A percentile compares a stretch with the other conserved stretches of the same genome.
These are phyloP conservation scores for Globisporangium acanthophoron DNA, from an alignment of 352 stramenopile genomes.

Conservation along the genomic window DNA sequence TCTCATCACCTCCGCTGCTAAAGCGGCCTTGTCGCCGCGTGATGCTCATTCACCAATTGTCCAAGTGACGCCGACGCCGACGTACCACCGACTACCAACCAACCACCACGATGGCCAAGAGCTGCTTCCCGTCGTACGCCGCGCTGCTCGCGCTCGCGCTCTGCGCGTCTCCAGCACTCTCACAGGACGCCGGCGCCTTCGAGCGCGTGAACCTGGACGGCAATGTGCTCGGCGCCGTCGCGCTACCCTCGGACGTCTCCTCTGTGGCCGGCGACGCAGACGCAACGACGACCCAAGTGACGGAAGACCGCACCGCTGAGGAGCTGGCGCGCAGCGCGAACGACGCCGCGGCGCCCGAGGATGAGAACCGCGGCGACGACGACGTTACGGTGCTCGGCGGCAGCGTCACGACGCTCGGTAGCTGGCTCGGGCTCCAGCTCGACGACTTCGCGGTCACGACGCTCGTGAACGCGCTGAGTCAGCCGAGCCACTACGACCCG, in stretches of 20 bases:
- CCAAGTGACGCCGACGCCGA: neutral
- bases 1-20: no score
- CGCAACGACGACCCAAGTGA: neutral
- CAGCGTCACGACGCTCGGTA: constrained; percentile 1
- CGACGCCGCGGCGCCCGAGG: constrained; percentile 1
- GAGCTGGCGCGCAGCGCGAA: constrained; percentile 6
- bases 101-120: constrained; percentile 4
- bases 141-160: constrained; percentile 8
- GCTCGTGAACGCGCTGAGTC: constrained; percentile 30
- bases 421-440: constrained; percentile 4
- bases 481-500: constrained; percentile 23
- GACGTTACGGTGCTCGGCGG: constrained; percentile 1
- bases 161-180: neutral
- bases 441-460: constrained; percentile 10
- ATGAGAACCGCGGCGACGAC: constrained; percentile 1
- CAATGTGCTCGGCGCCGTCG: constrained; percentile 6
- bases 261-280: constrained; percentile 1
- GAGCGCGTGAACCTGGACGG: constrained; percentile 4
- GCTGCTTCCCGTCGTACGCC: constrained; percentile 8
- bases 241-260: neutral
- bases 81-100: neutral
- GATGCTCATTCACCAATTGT: neutral
- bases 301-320: constrained; percentile 2
- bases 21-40: neutral
- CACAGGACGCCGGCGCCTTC: constrained; percentile 3